Percentiles rank a stretch among this genome's conserved stretches.
phyloP scores from a whole-genome alignment of 2,329 filamentous ascomycete genomes.

The Coleophoma crateriformis region DNA sequence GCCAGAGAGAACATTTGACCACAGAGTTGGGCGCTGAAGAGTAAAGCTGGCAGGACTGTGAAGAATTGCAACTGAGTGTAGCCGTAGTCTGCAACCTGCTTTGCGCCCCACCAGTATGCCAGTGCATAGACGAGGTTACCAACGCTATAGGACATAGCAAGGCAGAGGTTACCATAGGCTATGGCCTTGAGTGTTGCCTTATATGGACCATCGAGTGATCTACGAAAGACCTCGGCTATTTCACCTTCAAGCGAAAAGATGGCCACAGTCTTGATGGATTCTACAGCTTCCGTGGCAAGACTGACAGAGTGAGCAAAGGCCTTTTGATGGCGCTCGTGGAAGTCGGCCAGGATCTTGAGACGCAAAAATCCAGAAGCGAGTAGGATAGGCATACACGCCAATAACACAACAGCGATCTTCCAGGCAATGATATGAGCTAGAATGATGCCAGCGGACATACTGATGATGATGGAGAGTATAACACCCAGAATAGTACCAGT shows the following conservation, averaged over 20 bases:
- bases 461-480: conserved; percentile 61
- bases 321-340: conserved; percentile 57
- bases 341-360: conserved; percentile 54
- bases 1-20: conserved; percentile 71
- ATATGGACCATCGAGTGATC: conserved; percentile 44
- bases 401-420: conserved; percentile 68
- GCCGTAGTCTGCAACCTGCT: conserved; percentile 59
- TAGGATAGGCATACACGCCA: conserved; percentile 62
- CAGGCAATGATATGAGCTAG: conserved; percentile 67
- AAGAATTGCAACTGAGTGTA: conserved; percentile 65
- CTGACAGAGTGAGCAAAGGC: conserved; percentile 59
- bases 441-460: conserved; percentile 62
- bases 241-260: conserved; percentile 50
- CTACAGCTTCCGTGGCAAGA: conserved; percentile 60
- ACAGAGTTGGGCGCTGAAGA: conserved; percentile 68
- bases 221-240: conserved; percentile 46
- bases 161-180: conserved; percentile 49
- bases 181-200: conserved; percentile 46
- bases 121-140: conserved; percentile 68
- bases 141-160: conserved; percentile 52
- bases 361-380: conserved; percentile 66
- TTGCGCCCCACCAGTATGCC: conserved; percentile 75
- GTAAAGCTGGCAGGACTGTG: conserved; percentile 64
- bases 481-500: conserved; percentile 67
- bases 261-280: conserved; percentile 57